Evolutionary conservation across 768 basidiomycete species (phyloP).

Genomic region (Suillus plorans): DNA sequence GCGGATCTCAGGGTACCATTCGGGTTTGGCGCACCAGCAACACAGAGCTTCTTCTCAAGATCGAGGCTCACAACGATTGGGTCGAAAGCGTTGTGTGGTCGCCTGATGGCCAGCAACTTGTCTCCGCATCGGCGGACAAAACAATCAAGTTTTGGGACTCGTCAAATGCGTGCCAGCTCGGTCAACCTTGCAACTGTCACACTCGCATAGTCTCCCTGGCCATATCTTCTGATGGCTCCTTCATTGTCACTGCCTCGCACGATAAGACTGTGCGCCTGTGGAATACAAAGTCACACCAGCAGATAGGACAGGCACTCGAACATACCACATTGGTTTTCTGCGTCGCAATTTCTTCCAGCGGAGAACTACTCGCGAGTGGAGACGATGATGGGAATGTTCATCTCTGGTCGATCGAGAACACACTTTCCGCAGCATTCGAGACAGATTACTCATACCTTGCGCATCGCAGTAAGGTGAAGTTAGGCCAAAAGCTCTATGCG

Average conservation of each 20-base stretch:
- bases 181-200: not conserved
- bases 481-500: too few species aligned
- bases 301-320: not conserved
- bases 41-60: too few species aligned
- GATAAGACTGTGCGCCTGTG: constrained; percentile 82
- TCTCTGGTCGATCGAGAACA: not conserved
- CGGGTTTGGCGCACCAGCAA: not conserved
- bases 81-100: not conserved
- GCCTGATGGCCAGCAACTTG: not conserved
- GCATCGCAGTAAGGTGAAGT: too few species aligned
- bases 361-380: not conserved
- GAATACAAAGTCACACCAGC: constrained; percentile 35
- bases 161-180: too few species aligned
- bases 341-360: not conserved
- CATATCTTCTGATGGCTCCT: constrained; percentile 62
- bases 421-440: not conserved
- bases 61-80: too few species aligned
- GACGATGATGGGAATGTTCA: not conserved
- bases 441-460: too few species aligned
- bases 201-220: not conserved
- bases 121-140: too few species aligned
- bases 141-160: too few species aligned
- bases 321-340: not conserved
- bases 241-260: constrained; percentile 75
- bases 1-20: not conserved